Evolutionary conservation across 1,284 basidiomycete species (phyloP).

Genomic region (Caloboletus firmus): DNA sequence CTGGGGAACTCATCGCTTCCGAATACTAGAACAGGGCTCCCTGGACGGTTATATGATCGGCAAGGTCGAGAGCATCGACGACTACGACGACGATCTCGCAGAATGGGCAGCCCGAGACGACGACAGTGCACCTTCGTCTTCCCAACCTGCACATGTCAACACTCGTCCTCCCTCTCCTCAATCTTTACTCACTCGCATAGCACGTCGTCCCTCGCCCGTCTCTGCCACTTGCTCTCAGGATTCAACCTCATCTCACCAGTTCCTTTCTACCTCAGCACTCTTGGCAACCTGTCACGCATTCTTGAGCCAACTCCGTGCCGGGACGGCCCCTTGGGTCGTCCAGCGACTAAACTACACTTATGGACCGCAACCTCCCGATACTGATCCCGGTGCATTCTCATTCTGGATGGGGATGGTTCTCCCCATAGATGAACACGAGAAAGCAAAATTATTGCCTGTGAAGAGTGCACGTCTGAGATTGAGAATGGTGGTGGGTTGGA

Average conservation of each 20-base stretch:
- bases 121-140: constrained; percentile 16
- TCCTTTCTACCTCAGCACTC: constrained; percentile 64
- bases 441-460: constrained; percentile 91
- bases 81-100: constrained; percentile 46
- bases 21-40: constrained; percentile 77
- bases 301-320: constrained; percentile 75
- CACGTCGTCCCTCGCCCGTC: constrained; percentile 1
- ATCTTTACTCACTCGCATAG: constrained; percentile 15
- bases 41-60: constrained; percentile 91
- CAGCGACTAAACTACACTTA: constrained; percentile 80
- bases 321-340: constrained; percentile 88
- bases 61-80: constrained; percentile 67
- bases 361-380: constrained; percentile 69
- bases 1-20: constrained; percentile 81
- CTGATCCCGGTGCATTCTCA: constrained; percentile 67
- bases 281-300: constrained; percentile 79
- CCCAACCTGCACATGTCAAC: constrained; percentile 7
- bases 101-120: constrained; percentile 30
- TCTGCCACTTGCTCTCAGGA: constrained; percentile 7
- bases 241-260: constrained; percentile 19
- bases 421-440: constrained; percentile 94
- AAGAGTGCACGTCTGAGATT: constrained; percentile 77
- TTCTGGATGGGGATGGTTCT: constrained; percentile 93
- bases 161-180: constrained; percentile 14
- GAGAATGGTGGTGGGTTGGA: constrained; percentile 89